Conservation (phyloP, 2,329 filamentous ascomycete genomes). For the Rachicladosporium sp. region DNA sequence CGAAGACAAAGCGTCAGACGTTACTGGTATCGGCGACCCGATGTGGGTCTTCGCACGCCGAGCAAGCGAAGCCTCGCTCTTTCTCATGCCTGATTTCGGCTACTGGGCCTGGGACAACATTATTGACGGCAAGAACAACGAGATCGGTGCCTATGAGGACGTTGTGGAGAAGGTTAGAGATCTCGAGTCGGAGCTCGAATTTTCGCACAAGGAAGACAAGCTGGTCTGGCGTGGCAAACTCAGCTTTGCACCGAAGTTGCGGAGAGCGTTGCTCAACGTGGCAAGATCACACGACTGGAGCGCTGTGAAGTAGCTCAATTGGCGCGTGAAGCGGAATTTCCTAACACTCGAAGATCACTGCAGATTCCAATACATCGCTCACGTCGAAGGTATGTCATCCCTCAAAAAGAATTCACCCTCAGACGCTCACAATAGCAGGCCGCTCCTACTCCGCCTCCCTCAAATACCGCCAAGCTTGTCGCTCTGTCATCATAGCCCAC, state of each 20-base stretch:
- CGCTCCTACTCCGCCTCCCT: conserved; percentile 22
- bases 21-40: conserved; percentile 24
- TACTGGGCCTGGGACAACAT: conserved; percentile 44
- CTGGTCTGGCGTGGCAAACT: conserved; percentile 21
- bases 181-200: conserved; percentile 3
- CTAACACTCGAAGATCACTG: conserved; percentile 16
- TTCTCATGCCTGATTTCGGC: conserved; percentile 45
- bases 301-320: conserved; percentile 21
- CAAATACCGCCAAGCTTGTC: conserved; percentile 23
- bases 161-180: conserved; percentile 19
- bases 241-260: conserved; percentile 15
- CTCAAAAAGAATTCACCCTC: not conserved
- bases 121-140: conserved; percentile 29
- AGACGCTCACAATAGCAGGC: conserved; percentile 4
- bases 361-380: conserved; percentile 14
- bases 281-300: conserved; percentile 23
- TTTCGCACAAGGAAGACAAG: conserved; percentile 8
- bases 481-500: conserved; percentile 38
- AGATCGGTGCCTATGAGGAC: conserved; percentile 16
- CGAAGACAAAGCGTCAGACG: conserved; percentile 17
- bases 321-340: conserved; percentile 13
- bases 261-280: conserved; percentile 19
- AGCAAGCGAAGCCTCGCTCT: conserved; percentile 26
- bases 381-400: conserved; percentile 15
- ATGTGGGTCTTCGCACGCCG: conserved; percentile 37